Evolutionary conservation across 495 filamentous ascomycete genomes (phyloP), one percentile per base, ranked within the genome.

Genomic region (Penicillium parvum): DNA sequence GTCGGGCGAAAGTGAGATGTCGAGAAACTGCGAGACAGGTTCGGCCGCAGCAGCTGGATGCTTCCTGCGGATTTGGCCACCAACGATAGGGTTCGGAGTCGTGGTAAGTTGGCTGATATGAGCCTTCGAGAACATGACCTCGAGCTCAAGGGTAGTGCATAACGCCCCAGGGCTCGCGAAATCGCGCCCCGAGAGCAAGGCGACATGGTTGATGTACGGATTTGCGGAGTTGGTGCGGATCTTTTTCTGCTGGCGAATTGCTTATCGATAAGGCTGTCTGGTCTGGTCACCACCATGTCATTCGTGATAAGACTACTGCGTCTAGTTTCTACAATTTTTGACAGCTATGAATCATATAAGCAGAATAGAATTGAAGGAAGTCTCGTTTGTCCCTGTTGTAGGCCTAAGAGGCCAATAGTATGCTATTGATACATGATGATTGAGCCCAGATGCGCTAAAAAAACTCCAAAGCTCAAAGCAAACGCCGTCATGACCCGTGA

Each of bases 161-260:
- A 35, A 18, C 38, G 22, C 25, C 35, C 49, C 11, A 53, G 10
- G 14, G 37, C 45, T 28, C 58, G 58, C 14, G 50, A 45, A 18
- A 59, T 32, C 17, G 61, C 55, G 35, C 59, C 56, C 37, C 63
- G 54, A 22, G 61, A 52, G 37, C 50, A 58, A 34, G 53, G 53
- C 40, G 55, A 58, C 66, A 71, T 71, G 49, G 38, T 52, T 52
- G 44, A 35, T 37, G 25, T 38, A 23, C n/a, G 33, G 26, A 32
- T 43, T 45, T 53, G 49, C 45, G 45, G 47, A 56, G 30, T 39
- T 47, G 14, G 33, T 10, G 46, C 40, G 52, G 40, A 53, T 55
- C 45, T 45, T 55, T 54, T 55, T 58, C 45, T 49, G 43, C 19
- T 34, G 21, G 45, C 19, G 34, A 38, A 32, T 8, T 5, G 14